phyloP scores from a whole-genome alignment of 1,284 basidiomycete genomes.

The Pseudozyma sp. region DNA sequence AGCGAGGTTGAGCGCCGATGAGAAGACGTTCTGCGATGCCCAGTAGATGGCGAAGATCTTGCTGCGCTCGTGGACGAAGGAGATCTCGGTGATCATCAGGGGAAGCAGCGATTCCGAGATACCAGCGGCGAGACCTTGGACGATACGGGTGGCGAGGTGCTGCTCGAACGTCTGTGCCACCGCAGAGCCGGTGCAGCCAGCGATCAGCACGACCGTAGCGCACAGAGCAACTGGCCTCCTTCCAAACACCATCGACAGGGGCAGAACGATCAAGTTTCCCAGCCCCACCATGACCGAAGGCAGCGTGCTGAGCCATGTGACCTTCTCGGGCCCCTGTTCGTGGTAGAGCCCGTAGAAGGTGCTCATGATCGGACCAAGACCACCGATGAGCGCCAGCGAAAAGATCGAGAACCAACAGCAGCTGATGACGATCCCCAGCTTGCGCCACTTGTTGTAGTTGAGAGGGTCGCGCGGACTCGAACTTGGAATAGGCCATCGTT shows the following conservation, averaged over 20 bases:
- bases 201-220: neutral
- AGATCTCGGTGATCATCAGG: conserved; percentile 9
- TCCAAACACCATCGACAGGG: conserved; percentile 3
- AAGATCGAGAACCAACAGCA: conserved; percentile 12
- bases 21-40: conserved; percentile 10
- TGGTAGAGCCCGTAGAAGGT: conserved; percentile 8
- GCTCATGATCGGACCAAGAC: conserved; percentile 12
- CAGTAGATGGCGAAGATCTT: conserved; percentile 10
- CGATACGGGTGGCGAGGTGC: conserved; percentile 9
- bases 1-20: conserved; percentile 6
- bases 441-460: conserved; percentile 8
- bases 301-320: conserved; percentile 7
- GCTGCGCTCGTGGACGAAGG: conserved; percentile 6
- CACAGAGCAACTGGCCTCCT: neutral
- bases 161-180: conserved; percentile 4
- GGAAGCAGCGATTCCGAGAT: conserved; percentile 7
- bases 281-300: conserved; percentile 8
- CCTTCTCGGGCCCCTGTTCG: conserved; percentile 2
- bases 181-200: neutral
- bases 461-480: conserved; percentile 9
- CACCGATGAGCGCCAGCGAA: conserved; percentile 7
- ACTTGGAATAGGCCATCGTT: conserved; percentile 8
- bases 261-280: conserved; percentile 6
- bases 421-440: conserved; percentile 8
- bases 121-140: conserved; percentile 6